Evolutionary conservation across 352 stramenopile genomes (phyloP), one percentile per base, ranked within the genome.

Genomic region (Aphanomyces stellatus): DNA sequence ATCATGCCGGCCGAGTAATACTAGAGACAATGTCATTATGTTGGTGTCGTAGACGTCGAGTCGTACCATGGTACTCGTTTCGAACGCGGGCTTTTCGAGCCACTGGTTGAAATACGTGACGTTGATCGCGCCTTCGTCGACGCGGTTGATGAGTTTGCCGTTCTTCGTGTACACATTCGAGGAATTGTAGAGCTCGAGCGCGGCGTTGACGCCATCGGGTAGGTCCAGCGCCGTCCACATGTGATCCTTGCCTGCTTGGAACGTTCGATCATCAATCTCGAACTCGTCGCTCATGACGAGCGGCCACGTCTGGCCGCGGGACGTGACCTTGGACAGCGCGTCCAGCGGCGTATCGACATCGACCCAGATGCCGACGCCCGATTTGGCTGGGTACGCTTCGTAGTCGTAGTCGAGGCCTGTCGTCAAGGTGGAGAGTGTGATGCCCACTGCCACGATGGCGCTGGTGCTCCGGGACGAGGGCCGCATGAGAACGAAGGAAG

Each of bases 1-100:
- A 98, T 37, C 89, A 98, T 97, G 1, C 85, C 93, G 34, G 84
- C 84, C 22, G 75, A 72, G 61, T 84, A 90, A 57, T 79, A 81
- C 73, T 91, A 84, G 34, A 34, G 30, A 77, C 19, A 59, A 2
- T 15, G 31, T 60, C 22, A 59, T n/a, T 7, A 59, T 3, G 7
- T 5, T 34, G 37, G 10, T 13, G 17, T 13, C 24, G n/a, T 19
- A 15, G 11, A 41, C 19, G n/a, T n/a, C n/a, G 31, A 25, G 34
- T 34, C 48, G 48, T 34, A 77, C 74, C 34, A 81, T 78, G 7
- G 65, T 78, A 1, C 61, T 56, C 55, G 76, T 85, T 71, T 87
- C 74, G 59, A 74, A 88, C 10, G 33, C 63, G 0, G 82, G 80
- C 7, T 79, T 80, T 1, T 78, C 72, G 30, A 76, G 73, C 69